phyloP scores from a whole-genome alignment of 2,329 filamentous ascomycete species.

The Sporothrix sp. region DNA sequence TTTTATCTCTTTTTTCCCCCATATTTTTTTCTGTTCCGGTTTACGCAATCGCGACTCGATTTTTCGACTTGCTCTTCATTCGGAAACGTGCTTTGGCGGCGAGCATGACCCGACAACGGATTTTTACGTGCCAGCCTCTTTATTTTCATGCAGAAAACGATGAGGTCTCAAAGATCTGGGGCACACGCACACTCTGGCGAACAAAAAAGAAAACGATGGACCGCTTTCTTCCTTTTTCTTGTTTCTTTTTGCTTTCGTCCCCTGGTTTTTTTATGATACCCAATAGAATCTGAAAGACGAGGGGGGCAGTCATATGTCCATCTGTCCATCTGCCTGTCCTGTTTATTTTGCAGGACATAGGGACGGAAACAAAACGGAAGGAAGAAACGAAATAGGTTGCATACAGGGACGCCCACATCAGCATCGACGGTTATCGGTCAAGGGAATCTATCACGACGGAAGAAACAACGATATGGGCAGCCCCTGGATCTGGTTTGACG shows the following conservation, averaged over 20 bases:
- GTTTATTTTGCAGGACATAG: constrained; percentile 19
- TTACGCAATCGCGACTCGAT: constrained; percentile 12
- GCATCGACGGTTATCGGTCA: constrained; percentile 23
- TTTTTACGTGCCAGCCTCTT: constrained; percentile 18
- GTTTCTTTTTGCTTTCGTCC: constrained; percentile 26
- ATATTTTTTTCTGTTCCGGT: constrained; percentile 14
- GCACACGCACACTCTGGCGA: constrained; percentile 27
- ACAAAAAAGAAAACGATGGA: constrained; percentile 24
- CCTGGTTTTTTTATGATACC: constrained; percentile 30
- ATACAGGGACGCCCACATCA: constrained; percentile 19
- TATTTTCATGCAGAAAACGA: constrained; percentile 24
- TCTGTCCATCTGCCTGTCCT: constrained; percentile 14
- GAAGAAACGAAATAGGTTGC: constrained; percentile 16
- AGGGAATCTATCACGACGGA: constrained; percentile 21
- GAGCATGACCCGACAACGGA: constrained; percentile 27
- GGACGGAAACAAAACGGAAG: constrained; percentile 9
- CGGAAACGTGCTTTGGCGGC: constrained; percentile 26
- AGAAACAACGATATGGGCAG: constrained; percentile 13
- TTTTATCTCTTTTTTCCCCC: constrained; percentile 9
- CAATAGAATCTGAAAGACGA: constrained; percentile 28
- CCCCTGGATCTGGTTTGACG: constrained; percentile 24
- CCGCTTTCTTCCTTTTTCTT: constrained; percentile 24
- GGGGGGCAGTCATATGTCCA: constrained; percentile 20
- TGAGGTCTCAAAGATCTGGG: too few species aligned
- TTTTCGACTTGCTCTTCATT: constrained; percentile 13